Base-by-base conservation (phyloP, 2,329 filamentous ascomycete species). In the Scedosporium minutisporum region DNA sequence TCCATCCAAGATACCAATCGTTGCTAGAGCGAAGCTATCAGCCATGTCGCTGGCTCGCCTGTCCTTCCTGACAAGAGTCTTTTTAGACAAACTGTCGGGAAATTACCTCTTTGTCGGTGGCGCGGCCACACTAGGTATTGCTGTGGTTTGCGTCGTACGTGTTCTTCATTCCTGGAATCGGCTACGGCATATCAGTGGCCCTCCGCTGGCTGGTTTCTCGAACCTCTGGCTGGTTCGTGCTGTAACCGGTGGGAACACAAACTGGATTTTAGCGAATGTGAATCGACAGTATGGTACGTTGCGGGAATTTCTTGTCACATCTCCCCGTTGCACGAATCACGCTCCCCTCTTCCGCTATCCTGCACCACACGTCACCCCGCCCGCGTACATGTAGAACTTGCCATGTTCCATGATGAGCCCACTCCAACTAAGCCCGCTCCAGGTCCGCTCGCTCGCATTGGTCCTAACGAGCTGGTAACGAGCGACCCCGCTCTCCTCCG, bases 401-500 rank as follows among this genome's bases (percentile, higher is more conserved):
- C 29, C 6, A 29, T 29, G 27, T 5, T 3, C 6, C n/a, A 33
- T 1, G 9, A 51, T 33, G 41, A 21, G 21, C 25, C 4, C 46
- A 16, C 42, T 46, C 25, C 14, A 25, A 2, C 10, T 25, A 33
- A 18, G 9, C 14, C 41, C 1, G 4, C 60, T 62, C 25, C n/a
- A 69, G 74, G 74, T 2, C 66, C 71, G 4, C 69, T 78, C n/a
- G 72, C 75, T 1, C 74, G 78, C 4, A 72, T 79, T 29, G 77
- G 77, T 0, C 77, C 78, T 7, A 77, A 77, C 46, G 71, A 77
- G 44, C 66, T 80, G 1, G 65, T 76, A 3, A 77, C 74, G 0
- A 68, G 70, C 25, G 78, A 80, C 61, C 74, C 76, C 0, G 73
- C 71, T 1, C 66, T 77, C 25, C 61, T 79, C 10, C 72, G 73